Evolutionary conservation across 2,329 filamentous ascomycete species (phyloP).

Genomic region (Emericellopsis cladophorae): DNA sequence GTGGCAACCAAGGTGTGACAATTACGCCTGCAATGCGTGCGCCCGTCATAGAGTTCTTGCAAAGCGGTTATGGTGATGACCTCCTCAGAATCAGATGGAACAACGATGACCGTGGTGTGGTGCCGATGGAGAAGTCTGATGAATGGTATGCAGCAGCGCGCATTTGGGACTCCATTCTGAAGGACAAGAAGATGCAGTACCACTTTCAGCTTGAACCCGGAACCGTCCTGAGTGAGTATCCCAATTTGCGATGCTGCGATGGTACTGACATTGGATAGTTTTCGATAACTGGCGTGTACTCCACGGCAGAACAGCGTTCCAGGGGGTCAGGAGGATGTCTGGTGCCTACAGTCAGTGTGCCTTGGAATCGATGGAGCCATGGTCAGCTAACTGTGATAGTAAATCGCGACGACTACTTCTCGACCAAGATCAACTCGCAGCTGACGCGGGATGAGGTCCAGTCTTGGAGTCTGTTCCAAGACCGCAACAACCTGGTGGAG

Average conservation of each 20-base stretch:
- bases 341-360: conserved; percentile 72
- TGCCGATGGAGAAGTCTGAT: conserved; percentile 41
- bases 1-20: conserved; percentile 72
- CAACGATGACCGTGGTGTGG: conserved; percentile 69
- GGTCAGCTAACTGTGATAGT: conserved; percentile 30
- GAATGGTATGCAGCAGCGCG: conserved; percentile 73
- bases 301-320: conserved; percentile 75
- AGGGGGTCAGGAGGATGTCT: conserved; percentile 75
- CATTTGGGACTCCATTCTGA: conserved; percentile 60
- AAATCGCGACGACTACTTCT: conserved; percentile 60
- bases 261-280: conserved; percentile 33
- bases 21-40: conserved; percentile 60
- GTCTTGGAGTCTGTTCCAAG: too few relatives aligned
- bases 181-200: conserved; percentile 52
- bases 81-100: conserved; percentile 74
- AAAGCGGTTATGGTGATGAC: conserved; percentile 7
- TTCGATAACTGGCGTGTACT: conserved; percentile 96
- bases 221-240: conserved; percentile 53
- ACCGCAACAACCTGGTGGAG: too few relatives aligned
- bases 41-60: conserved; percentile 57
- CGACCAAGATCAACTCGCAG: too few relatives aligned
- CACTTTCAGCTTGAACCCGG: conserved; percentile 76
- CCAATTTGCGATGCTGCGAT: not conserved
- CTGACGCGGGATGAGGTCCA: too few relatives aligned
- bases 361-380: too few relatives aligned